Evolutionary conservation across 805 yeast genomes (phyloP).

Genomic region (Kregervanrija pseudodelftensis): DNA sequence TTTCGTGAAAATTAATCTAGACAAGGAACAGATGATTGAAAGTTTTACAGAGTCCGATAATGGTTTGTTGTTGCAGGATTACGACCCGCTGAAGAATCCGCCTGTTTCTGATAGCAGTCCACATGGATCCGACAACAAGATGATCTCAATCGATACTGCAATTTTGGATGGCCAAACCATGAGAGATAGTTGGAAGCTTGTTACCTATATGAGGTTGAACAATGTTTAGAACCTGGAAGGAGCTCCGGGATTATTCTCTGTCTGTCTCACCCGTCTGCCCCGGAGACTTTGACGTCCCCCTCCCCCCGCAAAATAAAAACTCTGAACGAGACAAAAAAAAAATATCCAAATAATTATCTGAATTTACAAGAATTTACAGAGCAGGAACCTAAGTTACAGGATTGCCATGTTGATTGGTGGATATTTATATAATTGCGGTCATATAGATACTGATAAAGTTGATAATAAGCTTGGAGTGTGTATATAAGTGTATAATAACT

Average conservation of each 20-base stretch:
- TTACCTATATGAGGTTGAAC: conserved; percentile 5
- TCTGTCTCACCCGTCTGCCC: background rate
- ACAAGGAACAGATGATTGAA: conserved; percentile 1
- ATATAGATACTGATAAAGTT: no score
- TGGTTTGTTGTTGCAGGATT: conserved; percentile 6
- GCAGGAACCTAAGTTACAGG: no score
- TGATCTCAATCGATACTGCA: no score
- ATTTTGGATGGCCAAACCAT: conserved; percentile 2
- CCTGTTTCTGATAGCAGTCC: background rate
- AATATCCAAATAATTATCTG: no score
- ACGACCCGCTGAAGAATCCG: no score
- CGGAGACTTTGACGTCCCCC: background rate
- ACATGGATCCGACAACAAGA: background rate
- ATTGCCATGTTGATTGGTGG: no score
- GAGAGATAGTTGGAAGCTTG: conserved; percentile 6
- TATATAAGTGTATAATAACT: no score
- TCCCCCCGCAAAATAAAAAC: background rate
- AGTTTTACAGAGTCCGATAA: conserved; percentile 2
- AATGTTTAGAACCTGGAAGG: background rate
- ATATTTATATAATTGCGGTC: no score
- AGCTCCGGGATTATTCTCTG: background rate
- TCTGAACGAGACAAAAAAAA: background rate
- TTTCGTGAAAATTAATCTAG: no score
- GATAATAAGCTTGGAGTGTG: no score
- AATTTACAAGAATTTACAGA: no score